These are phyloP conservation scores for Candida morakotiae DNA, from an alignment of 805 yeast genomes.

Conservation along the genomic window DNA sequence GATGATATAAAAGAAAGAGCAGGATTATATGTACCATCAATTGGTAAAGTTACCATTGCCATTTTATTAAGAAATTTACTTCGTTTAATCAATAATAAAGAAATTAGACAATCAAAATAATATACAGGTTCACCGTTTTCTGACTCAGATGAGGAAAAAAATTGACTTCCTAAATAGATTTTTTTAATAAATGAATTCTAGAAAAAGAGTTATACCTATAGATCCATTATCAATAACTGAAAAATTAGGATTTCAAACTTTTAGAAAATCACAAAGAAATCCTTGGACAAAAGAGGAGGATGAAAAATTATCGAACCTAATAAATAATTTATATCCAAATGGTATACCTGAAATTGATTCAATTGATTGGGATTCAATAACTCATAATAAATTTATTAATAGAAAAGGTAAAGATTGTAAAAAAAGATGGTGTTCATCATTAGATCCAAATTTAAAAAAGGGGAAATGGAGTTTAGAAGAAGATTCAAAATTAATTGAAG, in stretches of 20 bases:
- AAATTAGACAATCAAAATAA: conserved; percentile 13
- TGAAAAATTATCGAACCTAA: conserved; percentile 37
- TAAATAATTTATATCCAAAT: conserved; percentile 32
- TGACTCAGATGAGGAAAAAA: conserved; percentile 5
- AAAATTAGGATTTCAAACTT: conserved; percentile 70
- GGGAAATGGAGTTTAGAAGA: conserved; percentile 88
- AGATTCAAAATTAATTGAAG: conserved; percentile 60
- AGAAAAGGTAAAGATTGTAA: conserved; percentile 80
- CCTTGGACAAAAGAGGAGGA: conserved; percentile 83
- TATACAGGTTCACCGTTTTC: not conserved
- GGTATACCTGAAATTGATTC: conserved; percentile 27
- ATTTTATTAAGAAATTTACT: conserved; percentile 89
- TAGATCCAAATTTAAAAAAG: conserved; percentile 76
- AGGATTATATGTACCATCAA: conserved; percentile 88
- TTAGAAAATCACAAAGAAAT: conserved; percentile 55
- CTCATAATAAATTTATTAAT: conserved; percentile 36
- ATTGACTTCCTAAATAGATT: conserved; percentile 4
- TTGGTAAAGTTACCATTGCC: conserved; percentile 94
- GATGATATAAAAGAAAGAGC: conserved; percentile 83
- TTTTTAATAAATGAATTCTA: conserved; percentile 6
- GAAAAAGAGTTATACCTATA: conserved; percentile 23
- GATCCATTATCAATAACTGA: conserved; percentile 62
- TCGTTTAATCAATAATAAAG: conserved; percentile 70
- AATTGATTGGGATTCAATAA: conserved; percentile 62
- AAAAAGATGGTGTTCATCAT: conserved; percentile 81